These are phyloP conservation scores for Backusella liffmaniae DNA, from an alignment of 192 early-diverging fungal species.

Conservation along the genomic window DNA sequence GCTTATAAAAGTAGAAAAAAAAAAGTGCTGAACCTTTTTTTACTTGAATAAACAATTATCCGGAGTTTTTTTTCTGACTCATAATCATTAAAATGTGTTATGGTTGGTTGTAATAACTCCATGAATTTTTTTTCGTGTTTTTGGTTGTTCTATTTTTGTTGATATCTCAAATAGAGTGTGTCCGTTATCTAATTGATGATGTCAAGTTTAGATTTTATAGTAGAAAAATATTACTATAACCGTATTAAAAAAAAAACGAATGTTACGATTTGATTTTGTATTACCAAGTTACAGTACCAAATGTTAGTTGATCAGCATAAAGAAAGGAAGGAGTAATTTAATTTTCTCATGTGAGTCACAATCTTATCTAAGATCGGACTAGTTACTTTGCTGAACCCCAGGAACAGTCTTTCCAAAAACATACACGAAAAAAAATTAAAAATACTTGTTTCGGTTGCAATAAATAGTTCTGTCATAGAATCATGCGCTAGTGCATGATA, in stretches of 20 bases:
- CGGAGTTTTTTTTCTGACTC: constrained; percentile 5
- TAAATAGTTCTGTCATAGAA: not conserved
- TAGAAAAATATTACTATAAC: not conserved
- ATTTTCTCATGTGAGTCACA: constrained; percentile 12
- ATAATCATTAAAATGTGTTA: not conserved
- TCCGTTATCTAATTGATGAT: not conserved
- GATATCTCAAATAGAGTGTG: not conserved
- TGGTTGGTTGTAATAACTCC: not conserved
- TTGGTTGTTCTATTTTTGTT: not conserved
- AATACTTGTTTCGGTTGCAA: not conserved
- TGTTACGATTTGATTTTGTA: not conserved
- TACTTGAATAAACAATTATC: constrained; percentile 4
- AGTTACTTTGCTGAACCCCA: not conserved
- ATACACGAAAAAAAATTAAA: not conserved
- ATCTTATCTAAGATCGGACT: constrained; percentile 15
- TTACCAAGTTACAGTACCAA: not conserved
- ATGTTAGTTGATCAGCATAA: not conserved
- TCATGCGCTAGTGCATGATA: not conserved
- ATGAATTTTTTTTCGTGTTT: not conserved
- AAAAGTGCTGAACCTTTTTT: not conserved
- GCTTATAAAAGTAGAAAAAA: not conserved
- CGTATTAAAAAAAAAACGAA: not conserved
- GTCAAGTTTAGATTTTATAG: not conserved
- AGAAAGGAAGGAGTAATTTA: not conserved
- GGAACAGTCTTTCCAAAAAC: not conserved